Base-by-base conservation (phyloP, 2,329 filamentous ascomycete genomes). In the Colletotrichum orbiculare region DNA sequence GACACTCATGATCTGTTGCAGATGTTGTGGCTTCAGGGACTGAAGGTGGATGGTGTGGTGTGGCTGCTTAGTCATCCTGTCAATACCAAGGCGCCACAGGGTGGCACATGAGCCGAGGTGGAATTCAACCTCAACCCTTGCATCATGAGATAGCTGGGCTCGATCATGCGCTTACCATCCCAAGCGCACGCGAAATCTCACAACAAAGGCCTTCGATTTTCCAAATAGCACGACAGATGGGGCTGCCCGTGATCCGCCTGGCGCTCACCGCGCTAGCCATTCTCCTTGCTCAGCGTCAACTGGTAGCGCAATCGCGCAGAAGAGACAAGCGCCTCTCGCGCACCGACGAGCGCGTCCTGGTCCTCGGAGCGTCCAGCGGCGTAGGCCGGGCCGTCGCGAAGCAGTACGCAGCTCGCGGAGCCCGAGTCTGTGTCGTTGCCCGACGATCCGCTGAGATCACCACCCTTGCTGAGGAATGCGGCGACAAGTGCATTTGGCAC, bases 341-440 rank as follows among this genome's bases (percentile, higher is more conserved):
- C 35, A 12, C 17, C 9, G 42, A 43, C 12, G 60, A 63, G 54
- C 60, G 60, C 39, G 60, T 63, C n/a, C 54, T 63, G 47, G 37
- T 63, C 35, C 15, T 63, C 39, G 60, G 60, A 8, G 60, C 60
- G 25, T 63, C 60, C 13, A 63, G 60, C 42, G 60, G 60, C 33
- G 60, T 63, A 8, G 60, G 60, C 2, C 54, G 60, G 9, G 60
- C 60, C 10, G 42, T 63, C 33, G 60, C 60, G 5, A 59, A 53
- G 54, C 54, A 41, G 37, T 63, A 63, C 11, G 60, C 60, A 9
- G 37, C 60, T 7, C 60, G 60, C 15, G 60, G 60, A 25, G 60
- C 60, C 12, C 54, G 41, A 1, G 33, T 63, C 12, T 63, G 60
- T 6, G 60, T 63, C 15, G 60, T 63, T 25, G 60, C 60, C 3